phyloP scores from a whole-genome alignment of 192 early-diverging fungal species.

The Rhizoclosmatium sp. region DNA sequence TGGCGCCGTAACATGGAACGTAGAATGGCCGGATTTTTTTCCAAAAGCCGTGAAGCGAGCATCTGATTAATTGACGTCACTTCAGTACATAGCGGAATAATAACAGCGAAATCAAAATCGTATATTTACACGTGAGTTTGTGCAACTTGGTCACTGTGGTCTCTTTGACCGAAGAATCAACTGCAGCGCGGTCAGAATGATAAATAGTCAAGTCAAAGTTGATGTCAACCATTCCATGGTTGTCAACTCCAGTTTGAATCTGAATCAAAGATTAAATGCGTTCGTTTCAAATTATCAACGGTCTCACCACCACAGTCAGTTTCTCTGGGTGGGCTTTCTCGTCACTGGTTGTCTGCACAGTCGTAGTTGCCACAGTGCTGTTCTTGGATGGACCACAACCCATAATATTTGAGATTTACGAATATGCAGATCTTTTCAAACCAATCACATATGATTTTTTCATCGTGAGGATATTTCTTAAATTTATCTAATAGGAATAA shows the following conservation, averaged over 20 bases:
- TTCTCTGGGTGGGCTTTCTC: neutral
- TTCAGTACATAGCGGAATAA: neutral
- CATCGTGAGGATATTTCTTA: too few relatives aligned
- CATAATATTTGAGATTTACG: too few relatives aligned
- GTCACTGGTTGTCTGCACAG: too few relatives aligned
- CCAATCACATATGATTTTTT: too few relatives aligned
- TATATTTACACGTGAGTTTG: neutral
- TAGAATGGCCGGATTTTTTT: too few relatives aligned
- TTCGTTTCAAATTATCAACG: neutral
- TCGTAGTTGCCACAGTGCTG: too few relatives aligned
- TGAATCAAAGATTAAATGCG: neutral
- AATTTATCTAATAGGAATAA: too few relatives aligned
- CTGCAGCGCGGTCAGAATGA: neutral
- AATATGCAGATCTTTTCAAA: too few relatives aligned
- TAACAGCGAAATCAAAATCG: neutral
- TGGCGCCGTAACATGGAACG: too few relatives aligned
- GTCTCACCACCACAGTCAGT: neutral
- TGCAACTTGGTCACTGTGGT: neutral
- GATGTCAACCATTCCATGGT: conserved; percentile 1
- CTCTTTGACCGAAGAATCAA: neutral
- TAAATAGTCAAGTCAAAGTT: neutral
- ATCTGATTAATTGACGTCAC: too few relatives aligned
- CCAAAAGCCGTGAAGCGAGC: too few relatives aligned
- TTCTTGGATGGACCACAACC: too few relatives aligned
- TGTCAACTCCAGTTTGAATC: neutral